phyloP scores from a whole-genome alignment of 345 rosid genomes.

The Aquilaria sinensis region DNA sequence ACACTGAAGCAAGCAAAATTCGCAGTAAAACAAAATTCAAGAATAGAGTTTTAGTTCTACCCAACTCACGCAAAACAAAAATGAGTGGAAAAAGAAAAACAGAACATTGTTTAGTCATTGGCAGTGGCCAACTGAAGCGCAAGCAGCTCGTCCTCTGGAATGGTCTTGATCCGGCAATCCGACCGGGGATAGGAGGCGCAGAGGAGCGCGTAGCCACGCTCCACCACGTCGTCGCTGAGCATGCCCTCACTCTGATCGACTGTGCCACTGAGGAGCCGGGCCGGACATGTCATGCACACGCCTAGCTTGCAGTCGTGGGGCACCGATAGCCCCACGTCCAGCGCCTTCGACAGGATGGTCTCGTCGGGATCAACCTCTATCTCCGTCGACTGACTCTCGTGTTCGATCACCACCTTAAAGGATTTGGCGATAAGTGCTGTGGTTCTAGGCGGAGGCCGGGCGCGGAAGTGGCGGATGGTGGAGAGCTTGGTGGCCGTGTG shows the following conservation, averaged over 20 bases:
- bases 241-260: conserved; percentile 97
- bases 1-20: no score
- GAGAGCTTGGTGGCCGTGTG: conserved; percentile 11
- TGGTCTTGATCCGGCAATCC: conserved; percentile 73
- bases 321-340: conserved; percentile 65
- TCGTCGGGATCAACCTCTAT: conserved; percentile 84
- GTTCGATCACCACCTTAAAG: conserved; percentile 78
- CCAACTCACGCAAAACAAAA: neutral
- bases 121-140: conserved; percentile 85
- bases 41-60: no score
- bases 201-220: conserved; percentile 71
- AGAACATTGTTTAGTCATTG: conserved; percentile 38
- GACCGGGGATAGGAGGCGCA: conserved; percentile 82
- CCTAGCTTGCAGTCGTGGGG: conserved; percentile 96
- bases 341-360: conserved; percentile 73
- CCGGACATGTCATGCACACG: conserved; percentile 99
- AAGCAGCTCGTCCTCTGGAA: conserved; percentile 89
- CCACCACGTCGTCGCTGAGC: conserved; percentile 97
- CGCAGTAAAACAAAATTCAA: no score
- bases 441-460: neutral
- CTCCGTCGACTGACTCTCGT: conserved; percentile 57
- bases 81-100: neutral
- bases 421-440: conserved; percentile 22
- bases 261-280: conserved; percentile 53
- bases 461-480: conserved; percentile 15